Conservation (phyloP, 2,329 filamentous ascomycete species). For the Talaromyces sp. region DNA sequence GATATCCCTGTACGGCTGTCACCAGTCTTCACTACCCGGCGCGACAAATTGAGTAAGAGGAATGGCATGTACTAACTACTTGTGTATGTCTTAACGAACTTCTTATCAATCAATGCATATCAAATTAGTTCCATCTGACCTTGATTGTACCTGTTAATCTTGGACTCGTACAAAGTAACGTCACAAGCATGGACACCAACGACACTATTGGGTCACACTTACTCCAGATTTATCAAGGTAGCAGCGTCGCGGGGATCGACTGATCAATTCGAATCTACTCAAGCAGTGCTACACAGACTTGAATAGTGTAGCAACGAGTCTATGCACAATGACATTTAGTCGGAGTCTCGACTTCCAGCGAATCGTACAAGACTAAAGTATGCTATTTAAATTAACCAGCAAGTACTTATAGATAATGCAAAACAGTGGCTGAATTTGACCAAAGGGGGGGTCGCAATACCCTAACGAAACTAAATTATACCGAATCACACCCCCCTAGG, state of each 20-base stretch:
- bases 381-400: neutral
- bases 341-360: neutral
- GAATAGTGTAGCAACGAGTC: neutral
- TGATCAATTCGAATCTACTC: neutral
- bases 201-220: neutral
- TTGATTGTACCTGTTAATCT: neutral
- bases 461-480: neutral
- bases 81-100: neutral
- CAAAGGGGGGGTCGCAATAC: neutral
- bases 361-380: neutral
- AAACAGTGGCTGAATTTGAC: neutral
- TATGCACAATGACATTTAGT: neutral
- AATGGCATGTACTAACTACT: neutral
- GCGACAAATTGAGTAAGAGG: neutral
- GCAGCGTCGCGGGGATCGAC: neutral
- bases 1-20: neutral
- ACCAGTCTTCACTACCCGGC: neutral
- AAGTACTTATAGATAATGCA: neutral
- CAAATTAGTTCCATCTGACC: neutral
- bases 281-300: neutral
- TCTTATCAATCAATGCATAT: neutral
- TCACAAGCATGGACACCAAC: neutral
- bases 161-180: neutral
- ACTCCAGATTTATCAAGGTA: neutral
- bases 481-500: neutral